Evolutionary conservation across 2,329 filamentous ascomycete genomes (phyloP), one percentile per base, ranked within the genome.

Genomic region (Fusarium chuoi): DNA sequence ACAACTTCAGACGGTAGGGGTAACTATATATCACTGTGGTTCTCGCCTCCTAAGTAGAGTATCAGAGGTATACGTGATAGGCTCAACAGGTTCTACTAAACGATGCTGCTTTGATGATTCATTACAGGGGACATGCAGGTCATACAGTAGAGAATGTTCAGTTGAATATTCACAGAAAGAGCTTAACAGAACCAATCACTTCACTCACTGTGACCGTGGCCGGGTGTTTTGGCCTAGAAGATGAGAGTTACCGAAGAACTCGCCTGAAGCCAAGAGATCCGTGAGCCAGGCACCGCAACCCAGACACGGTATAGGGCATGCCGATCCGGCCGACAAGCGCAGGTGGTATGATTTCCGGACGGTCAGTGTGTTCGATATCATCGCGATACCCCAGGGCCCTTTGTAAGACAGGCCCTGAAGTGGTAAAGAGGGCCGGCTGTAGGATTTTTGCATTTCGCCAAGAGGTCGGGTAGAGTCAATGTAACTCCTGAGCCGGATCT

Each of bases 211-310:
- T 54, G 49, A 12, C 33, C 20, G n/a, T 18, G 18, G 35, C 24
- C 42, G 42, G 24, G 15, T 36, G 26, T 38, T 59, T 28, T 38
- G 42, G 35, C 35, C 56, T 7, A 14, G 28, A 51, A 59, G 20
- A 49, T 10, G 56, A 39, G 28, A 51, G 30, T 13, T 51, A 24
- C 33, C 30, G 35, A 54, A 48, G 39, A 63, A 41, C 7, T 33
- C 45, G 28, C 36, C 57, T 59, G 52, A 38, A 48, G 60, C 52
- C 42, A 41, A 63, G 60, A 59, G 42, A 63, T 48, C 35, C 26
- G n/a, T 46, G 42, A 59, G 35, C 26, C 42, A 33, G 41, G 60
- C 14, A 39, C 38, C 33, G 7, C 45, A 39, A 26, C 26, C 38
- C 44, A 39, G 55, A 44, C 62, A 18, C 7, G 62, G 55, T 24